A percentile compares a stretch with the other conserved stretches of the same genome.
Evolutionary conservation across 345 rosid genomes (phyloP).

Genomic region (Clausena lansium): DNA sequence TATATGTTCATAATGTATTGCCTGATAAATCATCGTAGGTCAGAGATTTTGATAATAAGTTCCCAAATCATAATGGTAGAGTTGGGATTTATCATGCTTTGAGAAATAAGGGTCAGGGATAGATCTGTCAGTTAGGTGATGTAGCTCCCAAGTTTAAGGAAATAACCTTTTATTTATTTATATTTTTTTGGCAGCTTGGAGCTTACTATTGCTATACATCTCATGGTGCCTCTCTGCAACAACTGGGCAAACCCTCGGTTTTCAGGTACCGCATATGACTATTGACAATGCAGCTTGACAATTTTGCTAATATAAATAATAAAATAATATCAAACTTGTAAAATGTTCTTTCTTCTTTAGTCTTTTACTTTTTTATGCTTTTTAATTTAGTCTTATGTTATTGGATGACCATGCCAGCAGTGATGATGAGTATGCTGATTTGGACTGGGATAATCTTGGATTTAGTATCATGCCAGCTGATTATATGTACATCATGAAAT

Average conservation of each 20-base stretch:
- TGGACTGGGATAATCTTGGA: slow-evolving; percentile 89
- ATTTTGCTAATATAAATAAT: background rate
- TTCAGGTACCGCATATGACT: slow-evolving; percentile 22
- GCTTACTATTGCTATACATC: slow-evolving; percentile 25
- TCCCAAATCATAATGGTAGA: no score
- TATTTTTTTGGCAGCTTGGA: slow-evolving; percentile 24
- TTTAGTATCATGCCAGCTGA: slow-evolving; percentile 63
- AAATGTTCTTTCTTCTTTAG: background rate
- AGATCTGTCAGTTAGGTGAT: no score
- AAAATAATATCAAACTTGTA: background rate
- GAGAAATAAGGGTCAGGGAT: no score
- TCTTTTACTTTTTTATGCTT: background rate
- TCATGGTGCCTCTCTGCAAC: slow-evolving; percentile 29
- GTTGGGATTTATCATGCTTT: no score
- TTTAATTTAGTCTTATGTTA: background rate
- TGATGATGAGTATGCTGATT: slow-evolving; percentile 59
- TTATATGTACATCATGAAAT: slow-evolving; percentile 71
- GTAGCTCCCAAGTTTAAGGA: no score
- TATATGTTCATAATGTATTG: background rate
- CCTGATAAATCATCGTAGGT: background rate
- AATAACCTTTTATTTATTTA: no score
- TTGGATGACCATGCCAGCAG: slow-evolving; percentile 18
- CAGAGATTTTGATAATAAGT: background rate
- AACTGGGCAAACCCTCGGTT: slow-evolving; percentile 18
- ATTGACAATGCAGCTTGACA: background rate